A percentile compares a stretch with the other conserved stretches of the same genome.
These are phyloP conservation scores for Erodium trifolium DNA, from an alignment of 441 rosid species.

Conservation along the genomic window DNA sequence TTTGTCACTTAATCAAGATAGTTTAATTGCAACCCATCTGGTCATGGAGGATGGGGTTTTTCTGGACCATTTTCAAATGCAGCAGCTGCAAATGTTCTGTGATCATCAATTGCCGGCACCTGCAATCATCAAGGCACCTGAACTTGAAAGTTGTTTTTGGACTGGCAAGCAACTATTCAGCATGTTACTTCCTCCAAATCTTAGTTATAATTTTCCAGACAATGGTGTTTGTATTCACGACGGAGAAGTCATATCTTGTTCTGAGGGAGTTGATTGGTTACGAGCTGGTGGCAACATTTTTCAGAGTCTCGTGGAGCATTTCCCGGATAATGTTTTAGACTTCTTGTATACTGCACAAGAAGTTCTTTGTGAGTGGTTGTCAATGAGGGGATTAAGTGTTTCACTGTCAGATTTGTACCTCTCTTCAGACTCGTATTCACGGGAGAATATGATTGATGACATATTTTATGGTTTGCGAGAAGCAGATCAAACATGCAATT, in stretches of 20 bases:
- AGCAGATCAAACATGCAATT: constrained; percentile 51
- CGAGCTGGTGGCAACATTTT: constrained; percentile 73
- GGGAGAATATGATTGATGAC: constrained; percentile 62
- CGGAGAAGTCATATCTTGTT: constrained; percentile 61
- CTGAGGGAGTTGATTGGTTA: constrained; percentile 77
- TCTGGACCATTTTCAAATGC: constrained; percentile 50
- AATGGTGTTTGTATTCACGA: constrained; percentile 40
- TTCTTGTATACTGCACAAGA: constrained; percentile 61
- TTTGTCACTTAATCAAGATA: constrained; percentile 75
- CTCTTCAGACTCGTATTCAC: constrained; percentile 40
- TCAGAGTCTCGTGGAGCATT: constrained; percentile 48
- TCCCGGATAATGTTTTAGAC: constrained; percentile 45
- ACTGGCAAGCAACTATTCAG: constrained; percentile 83
- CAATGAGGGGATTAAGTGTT: constrained; percentile 77
- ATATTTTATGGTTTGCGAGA: constrained; percentile 57
- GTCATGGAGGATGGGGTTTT: constrained; percentile 46
- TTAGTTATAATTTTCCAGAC: constrained; percentile 45
- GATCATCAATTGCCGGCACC: constrained; percentile 36
- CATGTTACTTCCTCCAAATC: constrained; percentile 66
- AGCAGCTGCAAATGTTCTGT: constrained; percentile 80
- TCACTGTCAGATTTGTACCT: constrained; percentile 73
- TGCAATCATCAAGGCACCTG: constrained; percentile 48
- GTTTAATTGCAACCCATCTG: constrained; percentile 72
- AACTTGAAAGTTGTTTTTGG: constrained; percentile 42
- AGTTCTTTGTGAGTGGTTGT: constrained; percentile 88